Conservation (phyloP, 2,329 filamentous ascomycete species). For the Calonectria leucothoes region DNA sequence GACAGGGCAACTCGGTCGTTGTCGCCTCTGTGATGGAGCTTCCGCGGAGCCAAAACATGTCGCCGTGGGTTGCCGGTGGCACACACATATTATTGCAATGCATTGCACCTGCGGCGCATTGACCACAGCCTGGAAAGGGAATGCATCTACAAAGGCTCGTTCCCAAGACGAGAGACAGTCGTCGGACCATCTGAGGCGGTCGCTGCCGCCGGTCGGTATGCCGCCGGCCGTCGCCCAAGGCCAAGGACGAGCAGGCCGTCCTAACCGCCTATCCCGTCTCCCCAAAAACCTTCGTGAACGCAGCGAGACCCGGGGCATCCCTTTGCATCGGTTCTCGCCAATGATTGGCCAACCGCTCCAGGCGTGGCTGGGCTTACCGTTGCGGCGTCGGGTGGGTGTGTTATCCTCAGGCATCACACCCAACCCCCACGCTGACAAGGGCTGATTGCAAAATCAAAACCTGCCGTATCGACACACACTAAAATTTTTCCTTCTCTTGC, state of each 20-base stretch:
- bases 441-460: constrained; percentile 44
- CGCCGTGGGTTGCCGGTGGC: constrained; percentile 24
- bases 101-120: constrained; percentile 19
- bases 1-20: neutral
- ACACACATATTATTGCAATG: constrained; percentile 18
- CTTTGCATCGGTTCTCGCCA: neutral
- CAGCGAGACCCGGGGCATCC: neutral
- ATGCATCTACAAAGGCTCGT: constrained; percentile 8
- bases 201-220: neutral
- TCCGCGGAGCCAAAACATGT: constrained; percentile 13
- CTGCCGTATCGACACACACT: constrained; percentile 35
- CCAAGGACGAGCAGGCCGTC: constrained; percentile 2
- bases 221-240: neutral
- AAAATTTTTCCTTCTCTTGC: constrained; percentile 33
- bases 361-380: constrained; percentile 15
- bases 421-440: constrained; percentile 44
- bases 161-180: neutral
- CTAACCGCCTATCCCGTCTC: neutral
- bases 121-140: constrained; percentile 17
- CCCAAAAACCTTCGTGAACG: neutral
- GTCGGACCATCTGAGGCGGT: neutral
- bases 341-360: constrained; percentile 1
- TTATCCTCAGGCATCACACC: constrained; percentile 20
- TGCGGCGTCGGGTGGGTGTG: constrained; percentile 25
- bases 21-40: neutral